Evolutionary conservation across 495 filamentous ascomycete species (phyloP).

Genomic region (Talaromyces proteolyticus): DNA sequence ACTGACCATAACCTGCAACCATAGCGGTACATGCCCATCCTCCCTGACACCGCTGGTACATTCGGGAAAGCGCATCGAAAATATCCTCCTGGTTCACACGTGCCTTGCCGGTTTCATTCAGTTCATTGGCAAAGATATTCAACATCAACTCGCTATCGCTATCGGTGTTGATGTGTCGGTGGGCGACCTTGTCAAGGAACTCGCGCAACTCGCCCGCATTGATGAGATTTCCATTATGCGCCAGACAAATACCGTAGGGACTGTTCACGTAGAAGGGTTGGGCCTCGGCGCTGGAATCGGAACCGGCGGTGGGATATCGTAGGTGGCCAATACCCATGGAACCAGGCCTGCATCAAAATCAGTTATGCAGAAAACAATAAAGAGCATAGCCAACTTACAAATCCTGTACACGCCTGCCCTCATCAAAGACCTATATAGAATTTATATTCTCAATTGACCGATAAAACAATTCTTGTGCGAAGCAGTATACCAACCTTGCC

Average conservation of each 20-base stretch:
- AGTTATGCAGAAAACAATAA: constrained; percentile 66
- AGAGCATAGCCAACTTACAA: neutral
- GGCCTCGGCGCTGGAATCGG: constrained; percentile 56
- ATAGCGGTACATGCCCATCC: constrained; percentile 88
- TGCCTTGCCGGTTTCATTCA: constrained; percentile 93
- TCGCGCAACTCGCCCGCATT: constrained; percentile 76
- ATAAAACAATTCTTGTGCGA: neutral
- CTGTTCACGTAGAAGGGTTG: constrained; percentile 90
- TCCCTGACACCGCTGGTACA: constrained; percentile 75
- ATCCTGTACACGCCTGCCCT: constrained; percentile 7
- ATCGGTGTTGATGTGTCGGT: constrained; percentile 95
- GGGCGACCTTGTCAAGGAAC: constrained; percentile 82
- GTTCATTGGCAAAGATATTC: constrained; percentile 89
- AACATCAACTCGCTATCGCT: constrained; percentile 93
- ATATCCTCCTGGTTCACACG: constrained; percentile 90
- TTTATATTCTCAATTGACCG: neutral
- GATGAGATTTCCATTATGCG: constrained; percentile 89
- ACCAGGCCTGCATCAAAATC: constrained; percentile 73
- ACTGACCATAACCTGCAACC: constrained; percentile 62
- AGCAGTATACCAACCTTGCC: constrained; percentile 59
- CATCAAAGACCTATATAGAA: constrained; percentile 2
- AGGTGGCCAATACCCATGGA: constrained; percentile 88
- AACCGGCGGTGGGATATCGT: constrained; percentile 87
- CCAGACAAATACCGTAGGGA: constrained; percentile 70
- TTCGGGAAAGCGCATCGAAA: constrained; percentile 67